Conservation (phyloP, 2,329 filamentous ascomycete genomes). For the Podosphaera xanthii region DNA sequence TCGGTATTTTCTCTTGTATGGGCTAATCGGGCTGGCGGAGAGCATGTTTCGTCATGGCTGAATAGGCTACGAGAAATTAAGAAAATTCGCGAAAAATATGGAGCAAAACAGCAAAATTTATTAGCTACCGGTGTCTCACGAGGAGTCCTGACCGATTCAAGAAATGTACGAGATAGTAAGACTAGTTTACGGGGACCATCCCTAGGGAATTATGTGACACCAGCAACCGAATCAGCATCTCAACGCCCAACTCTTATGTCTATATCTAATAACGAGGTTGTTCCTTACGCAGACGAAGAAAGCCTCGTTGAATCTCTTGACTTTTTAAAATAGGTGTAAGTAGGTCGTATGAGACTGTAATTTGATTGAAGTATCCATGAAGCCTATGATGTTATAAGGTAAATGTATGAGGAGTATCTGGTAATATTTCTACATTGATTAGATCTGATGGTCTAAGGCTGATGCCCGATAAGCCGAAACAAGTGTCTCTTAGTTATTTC, state of each 20-base stretch:
- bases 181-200: slow-evolving; percentile 37
- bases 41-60: slow-evolving; percentile 77
- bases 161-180: slow-evolving; percentile 35
- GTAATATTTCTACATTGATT: no score
- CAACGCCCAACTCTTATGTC: slow-evolving; percentile 36
- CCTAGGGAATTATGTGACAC: slow-evolving; percentile 40
- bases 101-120: slow-evolving; percentile 19
- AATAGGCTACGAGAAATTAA: slow-evolving; percentile 70
- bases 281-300: slow-evolving; percentile 9
- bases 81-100: slow-evolving; percentile 49
- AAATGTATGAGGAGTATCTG: no score
- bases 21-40: slow-evolving; percentile 51
- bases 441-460: no score
- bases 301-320: slow-evolving; percentile 15
- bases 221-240: slow-evolving; percentile 29
- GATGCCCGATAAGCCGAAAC: no score
- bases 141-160: slow-evolving; percentile 9
- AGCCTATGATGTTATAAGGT: no score
- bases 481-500: no score
- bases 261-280: slow-evolving; percentile 30
- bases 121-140: slow-evolving; percentile 16
- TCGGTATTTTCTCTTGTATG: slow-evolving; percentile 88
- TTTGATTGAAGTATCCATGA: not conserved
- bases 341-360: not conserved
- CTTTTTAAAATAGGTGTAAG: slow-evolving; percentile 17